Base-by-base conservation (phyloP, 1,139 yeast species). In the Sugiyamaella xylanicola region DNA sequence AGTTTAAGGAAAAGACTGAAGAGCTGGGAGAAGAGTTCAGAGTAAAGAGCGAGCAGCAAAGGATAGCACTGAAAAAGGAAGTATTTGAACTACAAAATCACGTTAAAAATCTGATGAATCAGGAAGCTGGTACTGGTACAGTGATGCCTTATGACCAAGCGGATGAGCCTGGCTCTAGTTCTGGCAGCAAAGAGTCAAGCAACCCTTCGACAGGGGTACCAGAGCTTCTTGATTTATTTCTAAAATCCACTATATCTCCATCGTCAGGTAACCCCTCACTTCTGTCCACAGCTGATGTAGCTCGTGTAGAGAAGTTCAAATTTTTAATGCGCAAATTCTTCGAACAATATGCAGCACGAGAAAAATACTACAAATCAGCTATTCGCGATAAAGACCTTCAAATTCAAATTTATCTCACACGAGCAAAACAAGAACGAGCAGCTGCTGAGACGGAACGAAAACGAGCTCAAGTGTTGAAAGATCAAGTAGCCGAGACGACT, bases 321-420 rank as follows among this genome's bases (percentile, higher is more conserved):
- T 17, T 19, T 21, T 16, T 42, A 44, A 43, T 47, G 51, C 44
- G 59, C 17, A 22, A 27, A 21, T 56, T 61, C 27, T 53, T 60
- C 17, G 52, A 59, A 13, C 59, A 59, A 39, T 61, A 60, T 46
- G 53, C 55, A 15, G 53, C 54, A 13, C 53, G 64, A 4, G 58
- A 60, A 42, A 47, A 54, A 44, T 58, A 55, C 40, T 61, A 55
- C 54, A 48, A 46, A 17, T 56, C 56, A 15, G 49, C 43, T 2
- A 21, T 61, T 16, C 55, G 61, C 20, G 53, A 48, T 7, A 52
- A 52, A 51, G 60, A 62, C 22, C 52, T 63, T 8, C 56, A 59
- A 27, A 41, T 46, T 25, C 58, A 58, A 37, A 53, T 60, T 1
- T 56, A 55, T 21, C 57, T 53, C 7, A 51, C 57, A 8, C 50